Percentiles rank a stretch among this genome's conserved stretches.
phyloP scores from a whole-genome alignment of 139 green algal species.

The Microglena sp. region DNA sequence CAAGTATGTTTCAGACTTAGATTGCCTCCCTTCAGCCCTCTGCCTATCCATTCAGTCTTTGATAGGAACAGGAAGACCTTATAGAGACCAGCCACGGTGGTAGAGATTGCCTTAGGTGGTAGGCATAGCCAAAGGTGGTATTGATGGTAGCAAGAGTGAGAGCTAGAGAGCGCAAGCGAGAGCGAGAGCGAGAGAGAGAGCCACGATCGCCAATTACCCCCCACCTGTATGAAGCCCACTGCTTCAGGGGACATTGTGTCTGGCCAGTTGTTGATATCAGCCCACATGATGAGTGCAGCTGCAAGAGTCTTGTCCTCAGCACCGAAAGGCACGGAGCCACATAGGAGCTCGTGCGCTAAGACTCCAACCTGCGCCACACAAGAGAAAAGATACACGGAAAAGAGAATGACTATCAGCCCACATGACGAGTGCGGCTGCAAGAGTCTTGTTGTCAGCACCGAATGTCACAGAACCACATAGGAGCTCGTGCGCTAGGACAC shows the following conservation, averaged over 20 bases:
- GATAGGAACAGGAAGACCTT: too few species aligned
- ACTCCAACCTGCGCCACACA: constrained; percentile 32
- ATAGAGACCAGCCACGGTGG: too few species aligned
- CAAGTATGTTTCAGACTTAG: too few species aligned
- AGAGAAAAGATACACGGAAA: not conserved
- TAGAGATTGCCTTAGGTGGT: too few species aligned
- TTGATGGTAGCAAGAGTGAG: too few species aligned
- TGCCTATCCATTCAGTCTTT: too few species aligned
- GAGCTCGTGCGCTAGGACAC: constrained; percentile 45
- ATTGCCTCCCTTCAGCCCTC: too few species aligned
- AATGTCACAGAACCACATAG: constrained; percentile 41
- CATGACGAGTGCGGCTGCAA: constrained; percentile 32
- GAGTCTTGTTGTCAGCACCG: constrained; percentile 30
- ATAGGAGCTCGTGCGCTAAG: constrained; percentile 47
- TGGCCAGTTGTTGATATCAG: constrained; percentile 25
- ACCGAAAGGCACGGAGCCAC: constrained; percentile 39
- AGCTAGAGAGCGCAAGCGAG: too few species aligned
- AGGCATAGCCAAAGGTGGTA: too few species aligned
- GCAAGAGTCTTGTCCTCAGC: constrained; percentile 32
- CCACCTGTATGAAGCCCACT: not conserved
- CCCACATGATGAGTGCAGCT: constrained; percentile 38
- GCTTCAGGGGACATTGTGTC: not conserved
- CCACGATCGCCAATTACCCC: too few species aligned
- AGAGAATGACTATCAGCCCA: constrained; percentile 24
- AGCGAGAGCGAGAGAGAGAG: too few species aligned